A percentile compares a stretch with the other conserved stretches of the same genome.
Conservation (phyloP, 345 rosid genomes). For the Raphanus raphanistrum region DNA sequence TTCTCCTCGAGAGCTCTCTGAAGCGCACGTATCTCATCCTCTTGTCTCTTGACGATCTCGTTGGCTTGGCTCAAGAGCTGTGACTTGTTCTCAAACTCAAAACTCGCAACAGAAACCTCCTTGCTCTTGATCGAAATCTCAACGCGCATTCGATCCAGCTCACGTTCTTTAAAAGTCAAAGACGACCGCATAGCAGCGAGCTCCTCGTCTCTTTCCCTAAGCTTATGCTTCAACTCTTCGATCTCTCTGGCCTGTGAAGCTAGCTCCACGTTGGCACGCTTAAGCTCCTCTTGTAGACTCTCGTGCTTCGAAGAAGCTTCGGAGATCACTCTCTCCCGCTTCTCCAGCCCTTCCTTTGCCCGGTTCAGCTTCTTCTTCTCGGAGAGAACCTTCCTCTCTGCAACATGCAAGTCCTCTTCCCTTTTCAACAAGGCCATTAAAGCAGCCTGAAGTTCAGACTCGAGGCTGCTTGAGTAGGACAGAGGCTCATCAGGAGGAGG, state of each 20-base stretch:
- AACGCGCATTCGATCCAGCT: conserved; percentile 50
- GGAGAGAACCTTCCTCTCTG: conserved; percentile 52
- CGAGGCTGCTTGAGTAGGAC: conserved; percentile 45
- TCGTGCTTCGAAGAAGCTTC: conserved; percentile 58
- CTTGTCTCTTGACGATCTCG: conserved; percentile 64
- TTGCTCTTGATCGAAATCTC: conserved; percentile 53
- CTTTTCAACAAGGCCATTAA: conserved; percentile 60
- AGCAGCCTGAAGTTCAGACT: conserved; percentile 69
- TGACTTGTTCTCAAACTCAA: conserved; percentile 56
- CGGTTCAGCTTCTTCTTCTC: conserved; percentile 53
- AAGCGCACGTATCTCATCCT: conserved; percentile 59
- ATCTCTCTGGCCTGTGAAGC: conserved; percentile 72
- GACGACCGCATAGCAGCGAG: conserved; percentile 48
- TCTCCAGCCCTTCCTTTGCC: conserved; percentile 57
- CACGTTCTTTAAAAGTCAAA: conserved; percentile 53
- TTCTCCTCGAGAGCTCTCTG: conserved; percentile 49
- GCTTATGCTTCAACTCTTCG: conserved; percentile 56
- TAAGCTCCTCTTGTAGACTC: conserved; percentile 57
- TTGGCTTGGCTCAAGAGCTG: conserved; percentile 60
- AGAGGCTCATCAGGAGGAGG: conserved; percentile 13
- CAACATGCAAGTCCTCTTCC: conserved; percentile 68
- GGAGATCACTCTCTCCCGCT: conserved; percentile 50
- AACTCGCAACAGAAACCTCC: conserved; percentile 44
- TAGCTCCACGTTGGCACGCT: conserved; percentile 50
- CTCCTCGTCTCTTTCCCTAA: conserved; percentile 57